phyloP scores from a whole-genome alignment of 192 early-diverging fungal genomes.

The Phlyctochytrium arcticum region DNA sequence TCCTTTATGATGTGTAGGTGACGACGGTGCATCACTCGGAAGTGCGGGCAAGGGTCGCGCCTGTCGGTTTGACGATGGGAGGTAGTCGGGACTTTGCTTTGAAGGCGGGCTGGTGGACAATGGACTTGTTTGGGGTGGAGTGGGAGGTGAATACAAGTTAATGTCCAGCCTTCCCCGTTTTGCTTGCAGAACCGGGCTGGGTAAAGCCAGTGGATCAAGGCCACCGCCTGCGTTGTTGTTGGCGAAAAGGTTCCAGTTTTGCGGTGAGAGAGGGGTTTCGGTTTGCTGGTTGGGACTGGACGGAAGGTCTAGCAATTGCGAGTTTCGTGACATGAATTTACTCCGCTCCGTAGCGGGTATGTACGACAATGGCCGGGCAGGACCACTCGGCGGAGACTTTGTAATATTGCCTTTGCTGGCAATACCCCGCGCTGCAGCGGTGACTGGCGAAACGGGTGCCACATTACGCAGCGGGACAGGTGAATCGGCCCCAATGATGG shows the following conservation, averaged over 20 bases:
- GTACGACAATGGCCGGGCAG: slow-evolving; percentile 16
- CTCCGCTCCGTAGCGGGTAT: slow-evolving; percentile 18
- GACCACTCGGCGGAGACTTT: slow-evolving; percentile 19
- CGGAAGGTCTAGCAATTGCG: slow-evolving; percentile 5
- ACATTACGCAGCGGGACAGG: slow-evolving; percentile 9
- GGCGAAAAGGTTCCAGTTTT: slow-evolving; percentile 4
- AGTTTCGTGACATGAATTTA: slow-evolving; percentile 4
- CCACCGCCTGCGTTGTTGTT: not conserved
- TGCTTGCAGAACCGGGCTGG: slow-evolving; percentile 16
- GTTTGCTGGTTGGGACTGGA: slow-evolving; percentile 19
- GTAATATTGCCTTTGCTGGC: slow-evolving; percentile 17
- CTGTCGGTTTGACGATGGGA: not conserved
- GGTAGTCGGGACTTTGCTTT: not conserved
- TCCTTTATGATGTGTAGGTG: too few relatives aligned
- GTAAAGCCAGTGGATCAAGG: slow-evolving; percentile 12
- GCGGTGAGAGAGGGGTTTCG: slow-evolving; percentile 8
- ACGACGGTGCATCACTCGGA: not conserved
- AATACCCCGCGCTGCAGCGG: slow-evolving; percentile 13
- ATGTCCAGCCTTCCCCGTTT: not conserved
- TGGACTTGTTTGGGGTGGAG: not conserved
- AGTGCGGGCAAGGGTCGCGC: slow-evolving; percentile 11
- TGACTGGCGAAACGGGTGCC: slow-evolving; percentile 14
- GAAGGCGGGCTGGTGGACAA: not conserved
- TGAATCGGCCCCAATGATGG: not conserved
- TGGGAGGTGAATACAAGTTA: slow-evolving; percentile 3